A percentile compares a stretch with the other conserved stretches of the same genome.
phyloP scores from a whole-genome alignment of 2,329 filamentous ascomycete genomes.

The Colletotrichum theobromicola region DNA sequence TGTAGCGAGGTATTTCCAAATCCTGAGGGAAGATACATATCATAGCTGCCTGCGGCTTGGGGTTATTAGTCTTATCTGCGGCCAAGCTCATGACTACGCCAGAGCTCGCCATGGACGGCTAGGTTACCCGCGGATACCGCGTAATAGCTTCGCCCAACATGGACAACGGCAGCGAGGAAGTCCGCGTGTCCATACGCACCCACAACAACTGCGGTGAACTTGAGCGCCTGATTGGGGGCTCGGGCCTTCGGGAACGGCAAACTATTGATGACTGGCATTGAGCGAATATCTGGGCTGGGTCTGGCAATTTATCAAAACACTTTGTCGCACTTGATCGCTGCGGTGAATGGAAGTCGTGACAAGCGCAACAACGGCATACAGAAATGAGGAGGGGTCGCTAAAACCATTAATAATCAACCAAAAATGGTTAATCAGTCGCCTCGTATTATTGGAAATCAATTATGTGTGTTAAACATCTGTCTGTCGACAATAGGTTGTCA shows the following conservation, averaged over 20 bases:
- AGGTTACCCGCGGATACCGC: not conserved
- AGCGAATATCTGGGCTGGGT: not conserved
- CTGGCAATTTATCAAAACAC: not conserved
- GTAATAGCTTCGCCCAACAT: not conserved
- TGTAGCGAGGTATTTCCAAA: not conserved
- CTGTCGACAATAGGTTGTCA: no score
- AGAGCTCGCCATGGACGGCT: not conserved
- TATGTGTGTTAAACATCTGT: no score
- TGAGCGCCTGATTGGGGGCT: not conserved
- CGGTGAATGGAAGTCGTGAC: no score
- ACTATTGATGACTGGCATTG: not conserved
- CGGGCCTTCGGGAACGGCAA: accelerated
- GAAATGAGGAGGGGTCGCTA: no score
- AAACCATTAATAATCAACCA: no score
- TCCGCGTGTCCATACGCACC: not conserved
- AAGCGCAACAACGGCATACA: no score
- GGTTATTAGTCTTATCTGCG: not conserved
- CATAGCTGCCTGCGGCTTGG: not conserved
- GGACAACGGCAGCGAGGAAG: not conserved
- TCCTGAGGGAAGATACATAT: not conserved
- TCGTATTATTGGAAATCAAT: no score
- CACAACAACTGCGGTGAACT: not conserved
- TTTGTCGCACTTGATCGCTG: not conserved
- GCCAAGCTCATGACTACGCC: not conserved
- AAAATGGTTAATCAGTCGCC: no score